A percentile compares a stretch with the other conserved stretches of the same genome.
phyloP scores from a whole-genome alignment of 805 yeast species.

The Candida adriatica region DNA sequence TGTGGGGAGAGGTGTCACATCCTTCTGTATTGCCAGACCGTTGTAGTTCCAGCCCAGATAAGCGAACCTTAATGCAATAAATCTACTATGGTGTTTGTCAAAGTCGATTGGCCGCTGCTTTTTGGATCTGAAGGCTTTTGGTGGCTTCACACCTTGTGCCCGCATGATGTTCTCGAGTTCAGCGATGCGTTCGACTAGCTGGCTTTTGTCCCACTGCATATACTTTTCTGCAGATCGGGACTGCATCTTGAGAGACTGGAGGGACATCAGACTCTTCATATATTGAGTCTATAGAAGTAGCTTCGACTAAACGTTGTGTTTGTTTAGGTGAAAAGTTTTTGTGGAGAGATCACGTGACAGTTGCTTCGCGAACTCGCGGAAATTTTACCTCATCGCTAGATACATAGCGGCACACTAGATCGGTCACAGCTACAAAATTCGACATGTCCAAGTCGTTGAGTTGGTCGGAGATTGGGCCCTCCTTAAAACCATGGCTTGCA shows the following conservation, averaged over 20 bases:
- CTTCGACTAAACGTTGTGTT: no score
- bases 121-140: background rate
- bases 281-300: no score
- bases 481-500: slow-evolving; percentile 61
- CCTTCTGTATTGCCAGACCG: slow-evolving; percentile 80
- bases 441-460: slow-evolving; percentile 37
- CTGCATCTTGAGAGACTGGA: no score
- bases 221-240: no score
- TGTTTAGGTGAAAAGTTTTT: no score
- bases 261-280: no score
- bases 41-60: slow-evolving; percentile 93
- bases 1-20: slow-evolving; percentile 73
- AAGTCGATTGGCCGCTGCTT: slow-evolving; percentile 51
- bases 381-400: slow-evolving; percentile 4
- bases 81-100: slow-evolving; percentile 52
- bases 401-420: background rate
- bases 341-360: no score
- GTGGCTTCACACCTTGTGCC: slow-evolving; percentile 6
- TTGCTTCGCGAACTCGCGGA: no score
- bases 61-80: slow-evolving; percentile 75
- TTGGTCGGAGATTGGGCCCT: slow-evolving; percentile 52
- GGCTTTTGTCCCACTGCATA: slow-evolving; percentile 56
- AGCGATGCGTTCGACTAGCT: slow-evolving; percentile 48
- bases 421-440: background rate
- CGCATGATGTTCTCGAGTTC: slow-evolving; percentile 42